Percentiles rank a stretch among this genome's conserved stretches.
Conservation (phyloP, 257 asterid species). For the Thymus mandschuricus region DNA sequence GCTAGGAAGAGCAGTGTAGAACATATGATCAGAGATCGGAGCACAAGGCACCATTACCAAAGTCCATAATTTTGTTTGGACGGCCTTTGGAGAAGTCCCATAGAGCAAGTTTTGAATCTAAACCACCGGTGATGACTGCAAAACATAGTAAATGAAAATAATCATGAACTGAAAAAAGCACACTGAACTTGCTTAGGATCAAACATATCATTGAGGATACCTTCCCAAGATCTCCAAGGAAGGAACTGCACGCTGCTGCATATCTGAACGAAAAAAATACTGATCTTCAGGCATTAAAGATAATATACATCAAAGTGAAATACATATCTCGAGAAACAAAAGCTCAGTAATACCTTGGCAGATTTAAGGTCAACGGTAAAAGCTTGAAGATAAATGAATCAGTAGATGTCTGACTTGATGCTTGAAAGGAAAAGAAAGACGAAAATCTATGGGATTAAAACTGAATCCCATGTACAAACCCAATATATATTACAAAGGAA, state of each 20-base stretch:
- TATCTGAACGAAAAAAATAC: conserved; percentile 56
- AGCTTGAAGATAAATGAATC: conserved; percentile 31
- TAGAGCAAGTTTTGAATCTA: conserved; percentile 83
- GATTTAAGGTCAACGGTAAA: conserved; percentile 39
- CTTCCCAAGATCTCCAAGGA: conserved; percentile 99
- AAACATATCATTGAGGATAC: conserved; percentile 40
- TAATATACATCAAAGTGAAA: conserved; percentile 15
- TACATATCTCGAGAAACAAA: conserved; percentile 3
- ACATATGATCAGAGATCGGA: conserved; percentile 17
- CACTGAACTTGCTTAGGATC: background rate
- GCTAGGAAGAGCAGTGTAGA: background rate
- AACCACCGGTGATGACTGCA: conserved; percentile 93
- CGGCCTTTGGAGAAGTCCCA: conserved; percentile 98
- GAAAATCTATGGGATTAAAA: conserved; percentile 1
- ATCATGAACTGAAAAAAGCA: conserved; percentile 8
- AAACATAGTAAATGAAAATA: conserved; percentile 12
- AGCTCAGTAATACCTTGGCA: conserved; percentile 33
- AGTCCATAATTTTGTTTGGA: conserved; percentile 70
- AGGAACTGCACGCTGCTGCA: conserved; percentile 91
- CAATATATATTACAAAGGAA: conserved; percentile 25
- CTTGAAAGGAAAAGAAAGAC: conserved; percentile 34
- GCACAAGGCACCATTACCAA: conserved; percentile 56
- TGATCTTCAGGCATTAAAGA: conserved; percentile 3
- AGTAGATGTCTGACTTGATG: conserved; percentile 30
- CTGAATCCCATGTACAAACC: conserved; percentile 20